Percentiles rank a stretch among this genome's conserved stretches.
Conservation (phyloP, 108 stramenopile species). For the Skeletonema marinoi region DNA sequence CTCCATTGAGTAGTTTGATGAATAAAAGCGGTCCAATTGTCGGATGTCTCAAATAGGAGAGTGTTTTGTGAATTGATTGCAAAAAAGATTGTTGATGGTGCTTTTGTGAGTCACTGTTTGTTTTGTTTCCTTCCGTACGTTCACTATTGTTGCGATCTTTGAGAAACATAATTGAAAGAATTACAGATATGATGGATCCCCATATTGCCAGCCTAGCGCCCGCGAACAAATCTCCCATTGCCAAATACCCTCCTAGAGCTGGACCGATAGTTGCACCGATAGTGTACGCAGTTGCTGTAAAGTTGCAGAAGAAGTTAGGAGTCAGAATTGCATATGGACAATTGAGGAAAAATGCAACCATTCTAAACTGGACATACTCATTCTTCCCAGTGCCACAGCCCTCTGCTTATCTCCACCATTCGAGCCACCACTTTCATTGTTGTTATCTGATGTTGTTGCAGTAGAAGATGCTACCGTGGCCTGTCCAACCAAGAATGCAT, state of each 20-base stretch:
- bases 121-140: neutral
- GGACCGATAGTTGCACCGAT: slow-evolving; percentile 80
- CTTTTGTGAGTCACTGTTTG: neutral
- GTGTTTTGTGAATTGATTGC: slow-evolving; percentile 29
- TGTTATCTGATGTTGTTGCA: neutral
- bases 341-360: neutral
- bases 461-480: slow-evolving; percentile 59
- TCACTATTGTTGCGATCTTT: slow-evolving; percentile 25
- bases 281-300: slow-evolving; percentile 65
- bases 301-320: neutral
- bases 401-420: slow-evolving; percentile 36
- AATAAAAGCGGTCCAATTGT: slow-evolving; percentile 58
- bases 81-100: slow-evolving; percentile 30
- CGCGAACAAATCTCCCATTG: slow-evolving; percentile 61
- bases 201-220: slow-evolving; percentile 76
- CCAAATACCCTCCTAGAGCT: slow-evolving; percentile 72
- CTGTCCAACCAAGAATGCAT: slow-evolving; percentile 82
- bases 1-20: slow-evolving; percentile 71
- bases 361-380: neutral
- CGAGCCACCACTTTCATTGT: neutral
- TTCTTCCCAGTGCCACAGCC: slow-evolving; percentile 71
- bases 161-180: slow-evolving; percentile 56
- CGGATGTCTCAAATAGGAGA: slow-evolving; percentile 39
- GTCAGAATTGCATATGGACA: slow-evolving; percentile 13
- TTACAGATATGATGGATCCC: slow-evolving; percentile 66